Evolutionary conservation across 1,139 yeast genomes (phyloP).

Genomic region (Geotrichum klebahnii): DNA sequence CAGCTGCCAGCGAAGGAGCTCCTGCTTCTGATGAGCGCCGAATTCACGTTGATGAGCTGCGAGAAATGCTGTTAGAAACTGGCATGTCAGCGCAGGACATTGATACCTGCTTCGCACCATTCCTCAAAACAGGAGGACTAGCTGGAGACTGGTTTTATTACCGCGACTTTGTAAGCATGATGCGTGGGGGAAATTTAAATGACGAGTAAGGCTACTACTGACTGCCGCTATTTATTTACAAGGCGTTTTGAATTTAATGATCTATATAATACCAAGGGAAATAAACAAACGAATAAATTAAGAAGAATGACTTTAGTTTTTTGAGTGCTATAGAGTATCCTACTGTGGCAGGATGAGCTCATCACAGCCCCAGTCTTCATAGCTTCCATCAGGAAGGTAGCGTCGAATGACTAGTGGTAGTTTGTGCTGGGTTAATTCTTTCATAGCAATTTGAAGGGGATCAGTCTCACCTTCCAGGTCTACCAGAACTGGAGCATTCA

Average conservation of each 20-base stretch:
- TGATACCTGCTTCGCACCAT: constrained; percentile 52
- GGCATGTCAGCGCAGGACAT: constrained; percentile 54
- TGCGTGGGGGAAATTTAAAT: neutral
- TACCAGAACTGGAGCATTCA: constrained; percentile 97
- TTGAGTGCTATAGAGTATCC: too few species aligned
- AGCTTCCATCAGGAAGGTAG: constrained; percentile 93
- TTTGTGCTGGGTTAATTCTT: constrained; percentile 89
- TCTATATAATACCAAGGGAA: too few species aligned
- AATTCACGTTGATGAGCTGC: constrained; percentile 51
- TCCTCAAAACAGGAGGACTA: constrained; percentile 49
- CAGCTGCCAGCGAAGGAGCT: constrained; percentile 6
- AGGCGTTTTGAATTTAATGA: neutral
- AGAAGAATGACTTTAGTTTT: too few species aligned
- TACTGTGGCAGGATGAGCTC: constrained; percentile 87
- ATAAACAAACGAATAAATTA: too few species aligned
- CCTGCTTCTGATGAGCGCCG: constrained; percentile 26
- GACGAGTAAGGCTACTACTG: neutral
- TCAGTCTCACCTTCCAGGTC: constrained; percentile 98
- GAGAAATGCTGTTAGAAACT: constrained; percentile 46
- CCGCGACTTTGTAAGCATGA: constrained; percentile 38
- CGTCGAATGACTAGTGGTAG: constrained; percentile 94
- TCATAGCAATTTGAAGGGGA: constrained; percentile 97
- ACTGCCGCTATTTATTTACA: neutral
- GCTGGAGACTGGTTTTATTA: constrained; percentile 64
- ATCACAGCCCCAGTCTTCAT: constrained; percentile 98